Conservation (phyloP, 352 stramenopile species). For the Globisporangium megalacanthum region DNA sequence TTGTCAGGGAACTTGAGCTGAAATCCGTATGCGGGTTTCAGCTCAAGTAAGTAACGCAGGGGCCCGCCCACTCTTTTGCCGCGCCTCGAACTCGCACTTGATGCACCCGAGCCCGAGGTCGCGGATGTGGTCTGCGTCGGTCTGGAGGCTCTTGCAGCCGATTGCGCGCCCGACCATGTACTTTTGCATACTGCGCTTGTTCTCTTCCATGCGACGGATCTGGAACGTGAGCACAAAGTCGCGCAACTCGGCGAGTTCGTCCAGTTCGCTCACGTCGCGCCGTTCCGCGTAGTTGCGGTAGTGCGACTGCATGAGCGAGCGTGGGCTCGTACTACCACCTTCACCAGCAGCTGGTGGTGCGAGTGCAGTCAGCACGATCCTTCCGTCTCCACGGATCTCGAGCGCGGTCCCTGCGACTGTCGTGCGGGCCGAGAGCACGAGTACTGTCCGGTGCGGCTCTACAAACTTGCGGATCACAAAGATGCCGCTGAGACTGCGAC, state of each 20-base stretch:
- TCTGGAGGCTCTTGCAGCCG: too few species aligned
- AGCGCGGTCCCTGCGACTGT: not conserved
- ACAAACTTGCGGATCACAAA: constrained; percentile 1
- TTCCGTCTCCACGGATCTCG: not conserved
- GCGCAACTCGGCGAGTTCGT: not conserved
- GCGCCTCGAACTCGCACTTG: not conserved
- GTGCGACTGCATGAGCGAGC: not conserved
- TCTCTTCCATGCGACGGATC: not conserved
- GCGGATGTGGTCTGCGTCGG: not conserved
- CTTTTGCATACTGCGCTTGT: not conserved
- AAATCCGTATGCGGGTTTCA: too few species aligned
- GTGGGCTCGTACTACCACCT: too few species aligned
- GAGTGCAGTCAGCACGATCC: not conserved
- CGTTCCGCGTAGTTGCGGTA: not conserved
- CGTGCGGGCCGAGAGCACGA: not conserved
- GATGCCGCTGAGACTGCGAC: not conserved
- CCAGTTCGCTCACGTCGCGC: not conserved
- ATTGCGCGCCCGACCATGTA: not conserved
- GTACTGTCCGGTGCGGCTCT: not conserved
- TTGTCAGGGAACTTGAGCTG: constrained; percentile 80
- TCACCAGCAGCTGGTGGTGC: not conserved
- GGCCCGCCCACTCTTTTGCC: not conserved
- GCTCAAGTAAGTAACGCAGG: too few species aligned
- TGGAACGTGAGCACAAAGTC: not conserved
- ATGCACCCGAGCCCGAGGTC: not conserved